Evolutionary conservation across 1,284 basidiomycete genomes (phyloP), one percentile per base, ranked within the genome.

Genomic region (Melampsora abietis-canadensis): DNA sequence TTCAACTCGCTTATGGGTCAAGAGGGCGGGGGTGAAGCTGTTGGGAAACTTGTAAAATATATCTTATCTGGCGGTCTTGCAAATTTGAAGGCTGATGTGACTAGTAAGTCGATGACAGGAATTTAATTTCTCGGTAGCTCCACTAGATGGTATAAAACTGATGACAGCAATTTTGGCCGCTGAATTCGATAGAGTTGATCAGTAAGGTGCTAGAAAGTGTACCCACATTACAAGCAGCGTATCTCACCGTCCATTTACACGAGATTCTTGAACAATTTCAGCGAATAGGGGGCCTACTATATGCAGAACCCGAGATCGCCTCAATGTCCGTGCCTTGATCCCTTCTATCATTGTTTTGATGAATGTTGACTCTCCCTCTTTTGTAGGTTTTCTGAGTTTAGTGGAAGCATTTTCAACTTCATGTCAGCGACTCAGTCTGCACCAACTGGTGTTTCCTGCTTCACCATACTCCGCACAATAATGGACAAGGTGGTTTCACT

Each of bases 21-120:
- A 66, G 70, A 73, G 19, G 70, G 70, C n/a, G 70, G 70, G 24
- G 70, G 70, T 10, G 64, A 66, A 66, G 47, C 63, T 44, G 70
- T 73, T 7, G 70, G 64, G 19, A 65, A 66, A 2, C n/a, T 73
- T 14, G 30, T 73, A 7, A 48, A 21, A 31, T 60, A 65, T 21
- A 44, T 73, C 19, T 44, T 66, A 30, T 51, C 51, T 21, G 70
- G 70, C 10, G 70, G 70, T 5, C 54, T 73, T 19, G 37, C 44
- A 19, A 31, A 66, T n/a, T 61, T 48, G n/a, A 24, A 46, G 21
- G 37, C 51, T n/a, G 70, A 73, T 19, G 24, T 73, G 10, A 66
- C 34, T n/a, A 51, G 70, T 73, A 31, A 73, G 63, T 21, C 21
- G 2, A 51, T 63, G 37, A 40, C 10, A 40, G 12, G 10, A 5